Conservation (phyloP, 2,329 filamentous ascomycete species). For the Coniochaeta sp. region DNA sequence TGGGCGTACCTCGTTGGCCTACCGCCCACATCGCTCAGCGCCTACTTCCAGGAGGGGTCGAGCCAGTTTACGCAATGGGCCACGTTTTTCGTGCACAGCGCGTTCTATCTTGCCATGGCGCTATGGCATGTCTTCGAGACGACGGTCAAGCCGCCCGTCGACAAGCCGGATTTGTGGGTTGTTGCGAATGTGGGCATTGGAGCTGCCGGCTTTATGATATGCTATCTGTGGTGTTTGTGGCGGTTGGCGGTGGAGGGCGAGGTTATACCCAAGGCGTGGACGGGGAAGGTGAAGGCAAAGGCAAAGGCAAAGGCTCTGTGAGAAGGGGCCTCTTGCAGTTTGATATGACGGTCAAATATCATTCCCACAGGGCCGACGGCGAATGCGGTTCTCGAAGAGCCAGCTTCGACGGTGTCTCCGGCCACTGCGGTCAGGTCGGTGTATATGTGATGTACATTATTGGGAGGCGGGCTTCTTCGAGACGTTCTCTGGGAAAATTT, state of each 20-base stretch:
- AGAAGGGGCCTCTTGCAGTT: no score
- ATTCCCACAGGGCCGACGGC: no score
- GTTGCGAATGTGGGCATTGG: conserved; percentile 85
- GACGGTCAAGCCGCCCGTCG: conserved; percentile 57
- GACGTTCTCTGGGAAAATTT: no score
- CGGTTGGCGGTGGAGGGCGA: conserved; percentile 56
- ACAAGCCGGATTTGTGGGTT: conserved; percentile 91
- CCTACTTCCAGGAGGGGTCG: conserved; percentile 52
- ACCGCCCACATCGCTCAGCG: conserved; percentile 66
- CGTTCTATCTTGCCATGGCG: conserved; percentile 71
- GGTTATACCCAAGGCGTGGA: conserved; percentile 27
- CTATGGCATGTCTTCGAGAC: conserved; percentile 75
- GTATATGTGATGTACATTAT: no score
- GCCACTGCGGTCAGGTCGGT: no score
- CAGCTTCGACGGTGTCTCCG: no score
- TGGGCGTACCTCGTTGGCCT: conserved; percentile 91
- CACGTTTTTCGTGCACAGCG: conserved; percentile 63
- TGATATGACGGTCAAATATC: no score
- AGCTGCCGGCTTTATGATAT: conserved; percentile 75
- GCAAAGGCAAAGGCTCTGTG: conserved; percentile 33
- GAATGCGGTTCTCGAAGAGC: no score
- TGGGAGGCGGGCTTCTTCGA: no score
- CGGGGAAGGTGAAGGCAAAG: conserved; percentile 27
- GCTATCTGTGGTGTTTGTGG: conserved; percentile 87
- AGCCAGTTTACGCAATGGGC: conserved; percentile 44